Conservation (phyloP, 1,284 basidiomycete genomes). For the Coniophora puteana region DNA sequence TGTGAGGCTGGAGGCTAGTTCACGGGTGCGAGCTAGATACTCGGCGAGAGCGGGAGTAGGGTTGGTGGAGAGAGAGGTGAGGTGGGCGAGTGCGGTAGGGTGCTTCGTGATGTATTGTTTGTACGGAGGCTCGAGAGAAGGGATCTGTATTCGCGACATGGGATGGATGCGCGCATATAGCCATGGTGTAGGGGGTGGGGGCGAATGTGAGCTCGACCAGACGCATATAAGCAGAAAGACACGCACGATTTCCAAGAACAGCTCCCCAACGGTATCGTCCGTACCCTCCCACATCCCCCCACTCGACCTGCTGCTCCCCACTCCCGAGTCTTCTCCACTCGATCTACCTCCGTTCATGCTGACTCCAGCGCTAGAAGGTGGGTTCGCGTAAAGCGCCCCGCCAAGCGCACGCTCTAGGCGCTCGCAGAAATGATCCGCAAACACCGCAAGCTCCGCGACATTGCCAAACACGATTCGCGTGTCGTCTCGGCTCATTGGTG, state of each 20-base stretch:
- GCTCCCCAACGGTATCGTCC: slow-evolving; percentile 73
- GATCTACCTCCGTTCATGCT: too few species aligned
- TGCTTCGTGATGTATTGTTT: slow-evolving; percentile 87
- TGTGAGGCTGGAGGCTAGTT: slow-evolving; percentile 67
- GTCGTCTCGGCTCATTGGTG: slow-evolving; percentile 71
- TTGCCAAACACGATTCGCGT: slow-evolving; percentile 67
- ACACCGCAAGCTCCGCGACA: slow-evolving; percentile 60
- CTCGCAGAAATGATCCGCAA: slow-evolving; percentile 56
- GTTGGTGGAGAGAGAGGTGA: slow-evolving; percentile 54
- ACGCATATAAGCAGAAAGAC: slow-evolving; percentile 6
- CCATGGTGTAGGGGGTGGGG: too few species aligned
- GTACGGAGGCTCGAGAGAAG: slow-evolving; percentile 76
- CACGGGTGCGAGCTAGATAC: slow-evolving; percentile 69
- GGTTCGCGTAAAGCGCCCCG: slow-evolving; percentile 34
- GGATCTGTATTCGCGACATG: slow-evolving; percentile 46
- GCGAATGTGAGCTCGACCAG: slow-evolving; percentile 1
- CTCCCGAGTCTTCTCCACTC: too few species aligned
- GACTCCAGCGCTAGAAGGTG: too few species aligned
- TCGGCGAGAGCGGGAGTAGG: slow-evolving; percentile 51
- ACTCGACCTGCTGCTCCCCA: too few species aligned
- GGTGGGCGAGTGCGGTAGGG: slow-evolving; percentile 69
- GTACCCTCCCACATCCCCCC: slow-evolving; percentile 46
- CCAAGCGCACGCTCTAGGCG: slow-evolving; percentile 46
- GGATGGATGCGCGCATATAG: slow-evolving; percentile 9
- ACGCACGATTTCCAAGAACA: slow-evolving; percentile 72